These are phyloP conservation scores for Dactylellina haptotyla DNA, from an alignment of 2,329 filamentous ascomycete species.

Conservation along the genomic window DNA sequence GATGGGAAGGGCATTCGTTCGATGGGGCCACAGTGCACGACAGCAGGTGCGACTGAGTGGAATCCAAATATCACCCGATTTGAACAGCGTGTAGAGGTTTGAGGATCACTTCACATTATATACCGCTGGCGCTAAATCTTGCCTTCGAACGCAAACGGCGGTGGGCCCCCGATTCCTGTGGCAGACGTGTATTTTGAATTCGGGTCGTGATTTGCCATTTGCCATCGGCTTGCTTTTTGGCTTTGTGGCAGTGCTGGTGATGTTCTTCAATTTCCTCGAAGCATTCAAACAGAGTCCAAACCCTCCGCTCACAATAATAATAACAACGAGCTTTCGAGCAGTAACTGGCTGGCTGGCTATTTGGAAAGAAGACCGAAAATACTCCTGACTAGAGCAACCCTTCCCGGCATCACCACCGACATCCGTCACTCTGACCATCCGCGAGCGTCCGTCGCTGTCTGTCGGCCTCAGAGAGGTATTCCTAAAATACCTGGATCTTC, in stretches of 20 bases:
- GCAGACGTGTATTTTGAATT: constrained; percentile 8
- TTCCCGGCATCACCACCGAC: background rate
- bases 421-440: too few species aligned
- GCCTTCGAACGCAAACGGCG: constrained; percentile 39
- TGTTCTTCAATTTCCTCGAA: constrained; percentile 4
- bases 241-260: constrained; percentile 47
- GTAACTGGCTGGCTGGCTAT: background rate
- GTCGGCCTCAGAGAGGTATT: too few species aligned
- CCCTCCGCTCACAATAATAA: background rate
- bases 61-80: constrained; percentile 38
- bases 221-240: constrained; percentile 9
- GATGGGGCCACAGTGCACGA: constrained; percentile 30
- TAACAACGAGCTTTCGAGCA: background rate
- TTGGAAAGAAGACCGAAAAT: background rate
- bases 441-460: too few species aligned
- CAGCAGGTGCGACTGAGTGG: constrained; percentile 17
- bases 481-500: too few species aligned
- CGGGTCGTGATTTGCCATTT: background rate
- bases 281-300: background rate
- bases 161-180: constrained; percentile 21
- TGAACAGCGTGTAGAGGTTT: constrained; percentile 36
- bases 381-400: background rate
- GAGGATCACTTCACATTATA: constrained; percentile 51
- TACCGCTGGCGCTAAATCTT: constrained; percentile 47
- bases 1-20: constrained; percentile 23